phyloP scores from a whole-genome alignment of 2,329 filamentous ascomycete genomes.

The Didymosphaeria variabile region DNA sequence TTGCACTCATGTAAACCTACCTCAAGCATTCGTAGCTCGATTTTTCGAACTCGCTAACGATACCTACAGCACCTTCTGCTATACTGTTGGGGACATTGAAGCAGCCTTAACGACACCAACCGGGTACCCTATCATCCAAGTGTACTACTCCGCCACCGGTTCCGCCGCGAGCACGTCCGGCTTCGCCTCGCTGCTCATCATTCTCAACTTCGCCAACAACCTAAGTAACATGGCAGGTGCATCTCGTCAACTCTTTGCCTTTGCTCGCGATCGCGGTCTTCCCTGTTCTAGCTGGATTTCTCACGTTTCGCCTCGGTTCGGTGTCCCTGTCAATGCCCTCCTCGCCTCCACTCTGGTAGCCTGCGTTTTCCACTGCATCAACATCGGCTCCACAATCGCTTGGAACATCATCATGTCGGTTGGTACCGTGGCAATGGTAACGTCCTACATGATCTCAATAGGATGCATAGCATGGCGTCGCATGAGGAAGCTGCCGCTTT shows the following conservation, averaged over 20 bases:
- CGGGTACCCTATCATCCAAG: slow-evolving; percentile 17
- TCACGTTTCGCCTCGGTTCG: slow-evolving; percentile 10
- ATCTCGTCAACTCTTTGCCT: slow-evolving; percentile 29
- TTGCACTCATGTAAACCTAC: slow-evolving; percentile 32
- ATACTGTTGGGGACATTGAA: slow-evolving; percentile 3
- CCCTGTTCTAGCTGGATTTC: background rate
- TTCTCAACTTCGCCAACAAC: slow-evolving; percentile 12
- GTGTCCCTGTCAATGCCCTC: slow-evolving; percentile 53
- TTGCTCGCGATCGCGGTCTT: slow-evolving; percentile 16
- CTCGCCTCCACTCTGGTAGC: slow-evolving; percentile 46
- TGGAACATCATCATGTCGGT: slow-evolving; percentile 28
- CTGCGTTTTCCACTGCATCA: slow-evolving; percentile 57
- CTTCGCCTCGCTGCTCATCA: slow-evolving; percentile 16
- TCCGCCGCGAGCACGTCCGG: slow-evolving; percentile 14
- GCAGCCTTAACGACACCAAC: background rate
- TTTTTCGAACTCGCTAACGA: background rate
- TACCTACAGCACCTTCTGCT: slow-evolving; percentile 1
- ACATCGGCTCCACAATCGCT: slow-evolving; percentile 53
- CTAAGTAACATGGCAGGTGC: slow-evolving; percentile 23
- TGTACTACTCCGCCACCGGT: slow-evolving; percentile 22
- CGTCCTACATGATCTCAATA: slow-evolving; percentile 51
- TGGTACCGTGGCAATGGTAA: slow-evolving; percentile 20
- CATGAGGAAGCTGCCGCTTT: slow-evolving; percentile 52
- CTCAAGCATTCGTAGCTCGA: background rate
- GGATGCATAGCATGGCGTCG: slow-evolving; percentile 56